Evolutionary conservation across 2,329 filamentous ascomycete genomes (phyloP).

Genomic region (Neophaeococcomyces mojaviensis): DNA sequence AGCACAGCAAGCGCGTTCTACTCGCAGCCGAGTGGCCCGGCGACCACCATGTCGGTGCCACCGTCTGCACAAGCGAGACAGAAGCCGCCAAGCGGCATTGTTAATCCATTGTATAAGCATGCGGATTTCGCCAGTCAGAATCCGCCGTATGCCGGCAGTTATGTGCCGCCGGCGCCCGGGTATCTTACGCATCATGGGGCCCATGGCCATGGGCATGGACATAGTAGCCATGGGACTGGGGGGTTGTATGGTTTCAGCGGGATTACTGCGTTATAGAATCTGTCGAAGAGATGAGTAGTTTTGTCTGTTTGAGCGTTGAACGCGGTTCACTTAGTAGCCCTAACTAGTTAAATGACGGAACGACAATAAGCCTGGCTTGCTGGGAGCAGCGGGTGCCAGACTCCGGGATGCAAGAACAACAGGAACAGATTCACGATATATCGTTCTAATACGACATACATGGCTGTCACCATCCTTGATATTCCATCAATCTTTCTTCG

Average conservation of each 20-base stretch:
- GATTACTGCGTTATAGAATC: slow-evolving; percentile 14
- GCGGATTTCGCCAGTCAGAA: slow-evolving; percentile 72
- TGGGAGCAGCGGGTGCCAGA: no score
- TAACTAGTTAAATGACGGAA: no score
- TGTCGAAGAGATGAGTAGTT: no score
- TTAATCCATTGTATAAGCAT: slow-evolving; percentile 63
- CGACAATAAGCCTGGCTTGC: no score
- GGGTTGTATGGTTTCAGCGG: slow-evolving; percentile 20
- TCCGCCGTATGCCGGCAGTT: slow-evolving; percentile 74
- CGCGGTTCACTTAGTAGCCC: no score
- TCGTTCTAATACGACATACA: no score
- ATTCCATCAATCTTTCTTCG: no score
- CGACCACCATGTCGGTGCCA: slow-evolving; percentile 12
- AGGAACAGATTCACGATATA: no score
- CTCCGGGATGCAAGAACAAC: no score
- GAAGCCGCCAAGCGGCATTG: slow-evolving; percentile 39
- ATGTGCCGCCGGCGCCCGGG: slow-evolving; percentile 54
- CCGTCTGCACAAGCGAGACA: slow-evolving; percentile 28
- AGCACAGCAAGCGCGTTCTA: slow-evolving; percentile 25
- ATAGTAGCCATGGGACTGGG: background rate
- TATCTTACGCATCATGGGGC: slow-evolving; percentile 7
- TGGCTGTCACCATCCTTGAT: no score
- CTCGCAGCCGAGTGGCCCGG: slow-evolving; percentile 11
- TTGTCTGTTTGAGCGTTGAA: no score
- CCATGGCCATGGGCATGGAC: background rate